Base-by-base conservation (phyloP, 805 yeast species). In the Ascoidea rubescens region DNA sequence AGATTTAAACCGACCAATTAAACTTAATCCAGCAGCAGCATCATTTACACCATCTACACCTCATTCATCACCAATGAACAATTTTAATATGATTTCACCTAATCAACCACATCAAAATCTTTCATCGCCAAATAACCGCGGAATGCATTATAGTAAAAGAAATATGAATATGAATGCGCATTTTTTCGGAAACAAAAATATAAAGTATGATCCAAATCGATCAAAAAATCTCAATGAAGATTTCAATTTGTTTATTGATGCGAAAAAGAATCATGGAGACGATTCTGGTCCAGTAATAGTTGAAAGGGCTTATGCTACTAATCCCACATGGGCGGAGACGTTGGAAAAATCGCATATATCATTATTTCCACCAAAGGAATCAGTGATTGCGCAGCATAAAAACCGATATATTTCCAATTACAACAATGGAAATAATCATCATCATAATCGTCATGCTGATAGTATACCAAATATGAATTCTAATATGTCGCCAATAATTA, bases 21-120 rank as follows among this genome's bases (percentile, higher is more conserved):
- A 77, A 64, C 77, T 80, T 62, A 79, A 79, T 62, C 81, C 83
- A 10, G 72, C 75, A 55, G 82, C 80, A 5, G 79, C 77, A 10
- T 73, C 78, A 2, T 80, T 79, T 58, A 71, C 81, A n/a, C 82
- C 84, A 6, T 48, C 42, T 10, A 7, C 42, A 7, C 10, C 10
- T 33, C 42, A 33, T 33, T 33, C 42, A 6, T 33, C 42, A 7
- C 42, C 42, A 7, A 33, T 33, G 42, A 33, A 10, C 10, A 33
- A 6, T 33, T 33, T 33, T 33, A 33, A 10, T 7, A 33, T 33
- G 42, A 10, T 10, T 10, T 33, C 42, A 33, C 42, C 42, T 33
- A 7, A 6, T 33, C 42, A 7, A 10, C 42, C 6, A 33, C 42
- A 33, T 10, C 10, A 6, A 33, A 33, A 10, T 33, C 6, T n/a